phyloP scores from a whole-genome alignment of 805 yeast genomes.

The Yamadazyma takamatsuzukensis region DNA sequence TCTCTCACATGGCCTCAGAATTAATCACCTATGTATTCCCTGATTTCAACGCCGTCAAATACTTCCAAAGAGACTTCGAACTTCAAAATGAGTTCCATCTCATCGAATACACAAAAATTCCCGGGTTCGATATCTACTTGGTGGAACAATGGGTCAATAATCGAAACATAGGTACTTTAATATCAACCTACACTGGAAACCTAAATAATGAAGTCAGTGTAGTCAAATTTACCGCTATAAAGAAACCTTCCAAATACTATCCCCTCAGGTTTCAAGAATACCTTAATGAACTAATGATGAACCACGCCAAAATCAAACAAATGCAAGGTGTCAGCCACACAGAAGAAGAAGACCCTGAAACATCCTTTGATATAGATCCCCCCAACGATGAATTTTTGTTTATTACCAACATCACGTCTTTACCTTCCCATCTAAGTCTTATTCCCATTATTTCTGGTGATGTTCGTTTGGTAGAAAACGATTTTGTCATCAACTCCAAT shows the following conservation, averaged over 20 bases:
- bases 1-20: slow-evolving; percentile 8
- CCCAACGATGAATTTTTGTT: slow-evolving; percentile 42
- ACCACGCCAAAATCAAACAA: slow-evolving; percentile 66
- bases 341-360: slow-evolving; percentile 1
- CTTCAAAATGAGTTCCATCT: slow-evolving; percentile 33
- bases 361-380: slow-evolving; percentile 2
- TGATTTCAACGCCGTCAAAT: slow-evolving; percentile 52
- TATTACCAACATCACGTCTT: slow-evolving; percentile 76
- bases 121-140: slow-evolving; percentile 84
- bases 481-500: slow-evolving; percentile 71
- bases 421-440: slow-evolving; percentile 71
- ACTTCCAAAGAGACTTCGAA: slow-evolving; percentile 39
- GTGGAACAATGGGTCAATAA: slow-evolving; percentile 94
- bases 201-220: slow-evolving; percentile 59
- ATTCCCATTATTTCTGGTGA: slow-evolving; percentile 68
- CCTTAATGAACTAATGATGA: slow-evolving; percentile 60
- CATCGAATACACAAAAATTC: slow-evolving; percentile 44
- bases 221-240: slow-evolving; percentile 51
- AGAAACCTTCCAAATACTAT: slow-evolving; percentile 45
- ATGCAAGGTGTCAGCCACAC: slow-evolving; percentile 16
- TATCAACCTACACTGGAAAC: slow-evolving; percentile 86
- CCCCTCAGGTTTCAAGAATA: slow-evolving; percentile 53
- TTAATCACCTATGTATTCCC: slow-evolving; percentile 47
- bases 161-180: slow-evolving; percentile 60
- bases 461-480: slow-evolving; percentile 44